These are phyloP conservation scores for Sphagnurus paluster DNA, from an alignment of 1,284 basidiomycete genomes.

Conservation along the genomic window DNA sequence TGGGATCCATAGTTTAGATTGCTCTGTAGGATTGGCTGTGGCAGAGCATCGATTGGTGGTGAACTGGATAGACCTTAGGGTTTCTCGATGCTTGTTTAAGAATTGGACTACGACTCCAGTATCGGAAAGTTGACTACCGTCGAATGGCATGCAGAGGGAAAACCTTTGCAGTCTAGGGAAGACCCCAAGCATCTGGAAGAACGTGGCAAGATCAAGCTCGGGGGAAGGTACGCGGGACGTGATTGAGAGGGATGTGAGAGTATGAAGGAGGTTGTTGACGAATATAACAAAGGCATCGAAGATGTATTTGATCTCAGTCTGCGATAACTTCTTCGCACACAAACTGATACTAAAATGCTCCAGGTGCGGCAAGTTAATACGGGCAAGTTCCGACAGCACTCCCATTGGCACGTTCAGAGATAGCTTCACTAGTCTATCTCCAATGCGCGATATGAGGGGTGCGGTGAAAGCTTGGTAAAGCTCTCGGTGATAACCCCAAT, in stretches of 20 bases:
- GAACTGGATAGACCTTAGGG: constrained; percentile 34
- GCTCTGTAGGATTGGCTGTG: constrained; percentile 20
- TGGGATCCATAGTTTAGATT: constrained; percentile 38
- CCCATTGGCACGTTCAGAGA: constrained; percentile 38
- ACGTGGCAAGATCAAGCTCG: constrained; percentile 37
- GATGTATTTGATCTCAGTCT: constrained; percentile 28
- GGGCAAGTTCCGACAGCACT: constrained; percentile 31
- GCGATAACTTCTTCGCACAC: constrained; percentile 28
- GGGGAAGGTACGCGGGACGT: constrained; percentile 34
- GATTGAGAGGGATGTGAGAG: constrained; percentile 35
- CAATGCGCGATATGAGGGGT: constrained; percentile 31
- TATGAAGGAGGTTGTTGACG: constrained; percentile 34
- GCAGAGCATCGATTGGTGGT: constrained; percentile 29
- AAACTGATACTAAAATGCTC: constrained; percentile 34
- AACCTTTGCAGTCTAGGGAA: constrained; percentile 38
- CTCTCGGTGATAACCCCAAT: constrained; percentile 29
- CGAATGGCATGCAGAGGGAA: constrained; percentile 40
- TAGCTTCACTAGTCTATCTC: constrained; percentile 30
- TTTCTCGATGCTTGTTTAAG: constrained; percentile 31
- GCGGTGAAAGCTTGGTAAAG: constrained; percentile 36
- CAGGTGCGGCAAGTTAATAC: constrained; percentile 32
- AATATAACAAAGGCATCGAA: constrained; percentile 39
- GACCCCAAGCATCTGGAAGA: constrained; percentile 34
- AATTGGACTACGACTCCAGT: constrained; percentile 30
- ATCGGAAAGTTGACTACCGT: constrained; percentile 38